Conservation (phyloP, 495 filamentous ascomycete genomes). For the Aspergillus egyptiacus region DNA sequence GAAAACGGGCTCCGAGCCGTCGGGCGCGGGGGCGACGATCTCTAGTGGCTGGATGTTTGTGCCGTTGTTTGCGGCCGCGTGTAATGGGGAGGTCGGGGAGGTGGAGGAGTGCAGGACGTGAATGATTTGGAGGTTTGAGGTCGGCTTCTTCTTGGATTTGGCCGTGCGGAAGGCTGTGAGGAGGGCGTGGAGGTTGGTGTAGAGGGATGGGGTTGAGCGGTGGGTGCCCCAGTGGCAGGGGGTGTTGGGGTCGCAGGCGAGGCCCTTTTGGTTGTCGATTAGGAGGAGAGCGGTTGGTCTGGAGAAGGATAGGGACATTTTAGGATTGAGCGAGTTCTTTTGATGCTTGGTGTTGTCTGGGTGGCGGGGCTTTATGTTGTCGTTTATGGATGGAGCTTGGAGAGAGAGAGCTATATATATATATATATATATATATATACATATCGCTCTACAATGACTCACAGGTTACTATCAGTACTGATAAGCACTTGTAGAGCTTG, state of each 20-base stretch:
- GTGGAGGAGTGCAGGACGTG: conserved; percentile 44
- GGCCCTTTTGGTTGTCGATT: conserved; percentile 53
- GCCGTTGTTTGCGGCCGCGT: conserved; percentile 11
- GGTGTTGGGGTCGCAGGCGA: conserved; percentile 23
- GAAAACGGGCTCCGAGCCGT: conserved; percentile 38
- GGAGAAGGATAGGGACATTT: conserved; percentile 17
- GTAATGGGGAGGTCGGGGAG: conserved; percentile 30
- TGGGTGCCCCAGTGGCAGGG: conserved; percentile 37
- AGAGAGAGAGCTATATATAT: too few relatives aligned
- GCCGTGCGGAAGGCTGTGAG: conserved; percentile 35
- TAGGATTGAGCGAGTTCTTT: too few relatives aligned
- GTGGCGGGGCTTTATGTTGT: too few relatives aligned
- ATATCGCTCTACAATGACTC: too few relatives aligned
- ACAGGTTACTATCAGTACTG: too few relatives aligned
- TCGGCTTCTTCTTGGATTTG: neutral
- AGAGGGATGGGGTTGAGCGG: conserved; percentile 43
- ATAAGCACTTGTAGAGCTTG: too few relatives aligned
- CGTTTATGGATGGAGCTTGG: too few relatives aligned
- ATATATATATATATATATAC: too few relatives aligned
- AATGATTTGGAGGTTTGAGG: conserved; percentile 30
- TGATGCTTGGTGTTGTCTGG: neutral
- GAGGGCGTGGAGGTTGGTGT: conserved; percentile 38
- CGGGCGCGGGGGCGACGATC: conserved; percentile 32
- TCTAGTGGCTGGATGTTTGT: conserved; percentile 32
- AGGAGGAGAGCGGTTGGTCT: conserved; percentile 47